Evolutionary conservation across 441 rosid species (phyloP).

Genomic region (Brassica balearica): DNA sequence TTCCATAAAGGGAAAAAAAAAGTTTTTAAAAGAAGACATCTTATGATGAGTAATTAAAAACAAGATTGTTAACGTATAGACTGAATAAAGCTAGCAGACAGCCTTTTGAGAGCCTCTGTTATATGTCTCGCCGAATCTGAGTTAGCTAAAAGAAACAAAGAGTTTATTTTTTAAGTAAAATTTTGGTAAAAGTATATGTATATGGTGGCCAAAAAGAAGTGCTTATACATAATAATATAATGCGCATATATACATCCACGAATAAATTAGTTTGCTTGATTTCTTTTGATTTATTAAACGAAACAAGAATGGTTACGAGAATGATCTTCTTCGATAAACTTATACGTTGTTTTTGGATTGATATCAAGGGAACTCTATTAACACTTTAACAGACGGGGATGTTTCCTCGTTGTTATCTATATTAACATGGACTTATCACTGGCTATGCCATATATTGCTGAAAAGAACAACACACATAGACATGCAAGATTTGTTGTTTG

Average conservation of each 20-base stretch:
- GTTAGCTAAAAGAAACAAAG: conserved; percentile 37
- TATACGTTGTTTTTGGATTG: not conserved
- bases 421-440: conserved; percentile 5
- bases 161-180: conserved; percentile 8
- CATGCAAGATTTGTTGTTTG: conserved; percentile 9
- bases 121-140: conserved; percentile 43
- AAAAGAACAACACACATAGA: not conserved
- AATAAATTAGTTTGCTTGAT: not conserved
- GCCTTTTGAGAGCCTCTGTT: conserved; percentile 42
- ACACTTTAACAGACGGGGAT: not conserved
- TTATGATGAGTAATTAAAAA: conserved; percentile 31
- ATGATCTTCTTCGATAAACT: not conserved
- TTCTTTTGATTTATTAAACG: not conserved
- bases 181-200: conserved; percentile 22
- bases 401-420: not conserved
- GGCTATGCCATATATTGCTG: conserved; percentile 12
- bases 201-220: conserved; percentile 4
- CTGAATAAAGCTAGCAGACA: conserved; percentile 45
- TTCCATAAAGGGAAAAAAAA: conserved; percentile 38
- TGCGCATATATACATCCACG: not conserved
- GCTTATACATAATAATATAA: not conserved
- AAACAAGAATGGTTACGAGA: not conserved
- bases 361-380: not conserved
- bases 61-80: conserved; percentile 39
- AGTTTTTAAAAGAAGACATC: conserved; percentile 36